Conservation (phyloP, 2,329 filamentous ascomycete genomes). For the Lachnellula subtilissima region DNA sequence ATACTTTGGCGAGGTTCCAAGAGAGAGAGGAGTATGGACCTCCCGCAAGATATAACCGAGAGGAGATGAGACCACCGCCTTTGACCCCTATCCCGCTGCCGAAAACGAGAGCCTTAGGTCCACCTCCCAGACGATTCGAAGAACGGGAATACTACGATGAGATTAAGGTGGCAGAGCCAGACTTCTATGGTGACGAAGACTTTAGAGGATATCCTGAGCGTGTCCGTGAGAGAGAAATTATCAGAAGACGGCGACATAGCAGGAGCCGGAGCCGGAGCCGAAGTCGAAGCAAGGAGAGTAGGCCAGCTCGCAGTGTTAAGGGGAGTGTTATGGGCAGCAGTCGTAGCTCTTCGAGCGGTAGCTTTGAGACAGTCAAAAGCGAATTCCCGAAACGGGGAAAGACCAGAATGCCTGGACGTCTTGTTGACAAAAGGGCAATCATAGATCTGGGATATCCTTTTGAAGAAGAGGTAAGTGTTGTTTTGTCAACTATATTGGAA, state of each 20-base stretch:
- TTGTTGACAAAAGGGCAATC: conserved; percentile 76
- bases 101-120: conserved; percentile 50
- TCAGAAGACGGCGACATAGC: conserved; percentile 44
- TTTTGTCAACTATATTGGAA: background rate
- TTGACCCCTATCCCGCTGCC: conserved; percentile 63
- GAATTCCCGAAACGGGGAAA: conserved; percentile 80
- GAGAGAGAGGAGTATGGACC: conserved; percentile 60
- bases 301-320: conserved; percentile 19
- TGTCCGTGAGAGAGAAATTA: conserved; percentile 57
- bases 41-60: conserved; percentile 39
- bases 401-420: conserved; percentile 76
- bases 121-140: conserved; percentile 53
- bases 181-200: conserved; percentile 67
- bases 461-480: conserved; percentile 67
- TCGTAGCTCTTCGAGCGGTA: conserved; percentile 41
- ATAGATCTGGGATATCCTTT: conserved; percentile 83
- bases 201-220: conserved; percentile 58
- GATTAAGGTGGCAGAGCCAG: conserved; percentile 62
- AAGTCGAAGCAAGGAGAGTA: conserved; percentile 34
- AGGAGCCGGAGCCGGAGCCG: conserved; percentile 42
- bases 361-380: conserved; percentile 47
- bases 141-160: conserved; percentile 60
- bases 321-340: conserved; percentile 35
- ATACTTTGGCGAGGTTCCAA: conserved; percentile 47
- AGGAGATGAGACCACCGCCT: conserved; percentile 40